These are phyloP conservation scores for Aureobasidium musti DNA, from an alignment of 2,329 filamentous ascomycete genomes.

Conservation along the genomic window DNA sequence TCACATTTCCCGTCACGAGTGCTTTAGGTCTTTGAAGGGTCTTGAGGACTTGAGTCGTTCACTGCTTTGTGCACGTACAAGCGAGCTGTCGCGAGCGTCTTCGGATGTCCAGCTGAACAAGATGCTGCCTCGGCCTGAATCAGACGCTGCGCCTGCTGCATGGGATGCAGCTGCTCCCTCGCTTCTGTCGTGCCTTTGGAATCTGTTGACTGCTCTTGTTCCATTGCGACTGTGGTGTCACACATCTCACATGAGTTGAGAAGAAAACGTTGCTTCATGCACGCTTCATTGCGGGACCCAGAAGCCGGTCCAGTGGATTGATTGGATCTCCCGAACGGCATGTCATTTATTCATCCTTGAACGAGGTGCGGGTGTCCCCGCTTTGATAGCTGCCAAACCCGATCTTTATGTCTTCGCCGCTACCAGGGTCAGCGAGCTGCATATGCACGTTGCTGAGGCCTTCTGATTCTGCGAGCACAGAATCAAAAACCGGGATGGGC, in stretches of 20 bases:
- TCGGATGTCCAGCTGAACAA: neutral
- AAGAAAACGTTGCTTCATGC: conserved; percentile 6
- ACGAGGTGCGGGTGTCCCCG: conserved; percentile 21
- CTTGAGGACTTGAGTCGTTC: neutral
- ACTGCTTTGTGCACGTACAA: neutral
- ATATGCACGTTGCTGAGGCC: conserved; percentile 22
- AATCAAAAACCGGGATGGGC: conserved; percentile 7
- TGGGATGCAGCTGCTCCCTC: neutral
- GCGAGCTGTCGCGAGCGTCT: neutral
- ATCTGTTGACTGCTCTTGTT: conserved; percentile 8
- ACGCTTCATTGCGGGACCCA: conserved; percentile 6
- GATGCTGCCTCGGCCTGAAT: neutral
- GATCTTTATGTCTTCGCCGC: conserved; percentile 9
- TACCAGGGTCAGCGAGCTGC: conserved; percentile 27
- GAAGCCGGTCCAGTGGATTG: conserved; percentile 23
- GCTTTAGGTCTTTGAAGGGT: neutral
- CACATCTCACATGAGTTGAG: neutral
- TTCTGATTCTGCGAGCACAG: conserved; percentile 12
- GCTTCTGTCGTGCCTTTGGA: neutral
- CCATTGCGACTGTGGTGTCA: neutral
- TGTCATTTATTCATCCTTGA: neutral
- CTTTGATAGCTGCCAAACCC: conserved; percentile 26
- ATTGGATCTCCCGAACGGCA: conserved; percentile 17
- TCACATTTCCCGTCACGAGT: conserved; percentile 12
- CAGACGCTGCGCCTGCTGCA: neutral